Conservation (phyloP, 768 basidiomycete genomes). For the Mycena crocata region DNA sequence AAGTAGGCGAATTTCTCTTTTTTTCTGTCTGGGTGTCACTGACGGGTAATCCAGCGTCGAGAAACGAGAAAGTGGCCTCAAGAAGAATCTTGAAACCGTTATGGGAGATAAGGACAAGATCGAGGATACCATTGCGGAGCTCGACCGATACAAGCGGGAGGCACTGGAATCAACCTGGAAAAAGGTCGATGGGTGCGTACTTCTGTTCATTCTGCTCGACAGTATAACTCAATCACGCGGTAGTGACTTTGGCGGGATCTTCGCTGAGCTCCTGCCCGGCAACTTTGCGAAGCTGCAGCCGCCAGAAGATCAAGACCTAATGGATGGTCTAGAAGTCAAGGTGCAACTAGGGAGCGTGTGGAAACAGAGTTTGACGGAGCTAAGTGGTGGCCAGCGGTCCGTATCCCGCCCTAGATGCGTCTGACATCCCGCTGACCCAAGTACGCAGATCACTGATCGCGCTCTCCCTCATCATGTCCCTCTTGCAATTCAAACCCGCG, state of each 20-base stretch:
- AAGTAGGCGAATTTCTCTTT: constrained; percentile 67
- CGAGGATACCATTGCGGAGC: constrained; percentile 90
- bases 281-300: constrained; percentile 97
- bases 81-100: constrained; percentile 90
- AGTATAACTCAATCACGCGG: constrained; percentile 1
- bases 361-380: constrained; percentile 97
- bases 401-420: constrained; percentile 37
- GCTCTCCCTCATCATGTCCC: constrained; percentile 96
- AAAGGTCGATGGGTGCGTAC: constrained; percentile 88
- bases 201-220: neutral
- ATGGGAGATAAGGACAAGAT: constrained; percentile 95
- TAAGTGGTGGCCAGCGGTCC: constrained; percentile 96
- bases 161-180: constrained; percentile 96
- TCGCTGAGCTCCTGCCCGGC: constrained; percentile 93
- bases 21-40: neutral
- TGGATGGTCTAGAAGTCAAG: constrained; percentile 97
- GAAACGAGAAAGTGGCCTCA: constrained; percentile 88
- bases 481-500: constrained; percentile 98
- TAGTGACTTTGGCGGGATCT: constrained; percentile 97
- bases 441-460: constrained; percentile 91
- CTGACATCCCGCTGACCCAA: neutral
- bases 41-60: constrained; percentile 74
- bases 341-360: constrained; percentile 94
- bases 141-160: constrained; percentile 94
- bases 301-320: constrained; percentile 93